phyloP scores from a whole-genome alignment of 2,329 filamentous ascomycete species.

The Fusarium caatingaense region DNA sequence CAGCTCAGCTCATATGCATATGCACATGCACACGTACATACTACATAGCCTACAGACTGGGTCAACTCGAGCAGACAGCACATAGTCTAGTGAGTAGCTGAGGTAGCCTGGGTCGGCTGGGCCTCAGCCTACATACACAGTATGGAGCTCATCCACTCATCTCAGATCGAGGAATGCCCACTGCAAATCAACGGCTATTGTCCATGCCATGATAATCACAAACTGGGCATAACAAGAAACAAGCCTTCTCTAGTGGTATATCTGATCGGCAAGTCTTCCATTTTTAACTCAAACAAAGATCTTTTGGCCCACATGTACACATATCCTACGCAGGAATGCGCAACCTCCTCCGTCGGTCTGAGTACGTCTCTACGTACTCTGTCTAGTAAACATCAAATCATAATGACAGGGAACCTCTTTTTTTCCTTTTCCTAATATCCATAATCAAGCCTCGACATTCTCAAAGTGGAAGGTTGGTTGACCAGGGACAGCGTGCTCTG shows the following conservation, averaged over 20 bases:
- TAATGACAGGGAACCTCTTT: conserved; percentile 12
- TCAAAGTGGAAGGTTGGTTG: conserved; percentile 86
- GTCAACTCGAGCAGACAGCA: not conserved
- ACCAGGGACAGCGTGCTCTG: conserved; percentile 83
- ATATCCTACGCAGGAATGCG: conserved; percentile 31
- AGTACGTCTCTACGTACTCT: conserved; percentile 12
- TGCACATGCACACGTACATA: not conserved
- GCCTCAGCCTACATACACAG: not conserved
- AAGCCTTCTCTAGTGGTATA: conserved; percentile 17
- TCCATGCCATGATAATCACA: not conserved
- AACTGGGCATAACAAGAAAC: conserved; percentile 8
- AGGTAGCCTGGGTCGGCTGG: not conserved
- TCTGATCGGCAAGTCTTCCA: conserved; percentile 24
- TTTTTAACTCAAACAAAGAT: conserved; percentile 23
- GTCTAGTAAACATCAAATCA: conserved; percentile 22
- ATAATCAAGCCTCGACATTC: conserved; percentile 70
- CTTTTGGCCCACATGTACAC: conserved; percentile 16
- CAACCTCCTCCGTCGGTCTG: conserved; percentile 4
- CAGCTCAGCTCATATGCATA: not conserved
- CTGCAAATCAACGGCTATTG: not conserved
- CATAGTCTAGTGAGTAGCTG: not conserved
- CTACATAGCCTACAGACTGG: conserved; percentile 3
- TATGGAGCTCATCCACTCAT: conserved; percentile 5
- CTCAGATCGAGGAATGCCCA: conserved; percentile 9
- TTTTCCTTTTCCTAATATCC: not conserved